These are phyloP conservation scores for Lipomyces yamadae DNA, from an alignment of 805 yeast species.

Conservation along the genomic window DNA sequence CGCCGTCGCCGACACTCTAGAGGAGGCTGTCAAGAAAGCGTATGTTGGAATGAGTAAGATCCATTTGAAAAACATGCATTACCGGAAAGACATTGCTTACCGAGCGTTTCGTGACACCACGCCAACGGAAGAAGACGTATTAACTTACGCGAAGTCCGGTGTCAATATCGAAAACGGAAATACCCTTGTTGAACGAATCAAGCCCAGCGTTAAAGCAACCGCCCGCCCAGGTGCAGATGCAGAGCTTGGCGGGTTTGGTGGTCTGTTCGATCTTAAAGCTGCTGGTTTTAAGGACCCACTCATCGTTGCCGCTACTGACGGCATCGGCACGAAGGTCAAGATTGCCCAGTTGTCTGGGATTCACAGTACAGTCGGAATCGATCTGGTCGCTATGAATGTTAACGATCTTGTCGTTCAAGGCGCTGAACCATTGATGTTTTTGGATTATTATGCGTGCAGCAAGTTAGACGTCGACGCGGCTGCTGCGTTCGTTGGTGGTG, in stretches of 20 bases:
- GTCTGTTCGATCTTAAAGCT: conserved; percentile 84
- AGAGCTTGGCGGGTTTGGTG: conserved; percentile 99
- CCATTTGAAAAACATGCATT: conserved; percentile 73
- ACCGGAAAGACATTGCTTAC: conserved; percentile 93
- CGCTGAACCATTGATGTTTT: conserved; percentile 93
- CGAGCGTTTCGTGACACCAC: conserved; percentile 71
- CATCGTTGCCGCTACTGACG: conserved; percentile 97
- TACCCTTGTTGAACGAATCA: conserved; percentile 84
- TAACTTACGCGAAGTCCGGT: conserved; percentile 95
- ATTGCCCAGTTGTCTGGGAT: conserved; percentile 88
- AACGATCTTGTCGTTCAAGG: conserved; percentile 98
- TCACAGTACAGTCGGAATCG: conserved; percentile 98
- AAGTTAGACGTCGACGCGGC: conserved; percentile 83
- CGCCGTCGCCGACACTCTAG: conserved; percentile 75
- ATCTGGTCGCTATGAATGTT: conserved; percentile 98
- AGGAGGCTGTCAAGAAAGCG: conserved; percentile 83
- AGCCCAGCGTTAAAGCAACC: conserved; percentile 87
- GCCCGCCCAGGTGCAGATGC: conserved; percentile 96
- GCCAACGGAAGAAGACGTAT: conserved; percentile 45
- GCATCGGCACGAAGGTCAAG: conserved; percentile 96
- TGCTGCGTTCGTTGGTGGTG: conserved; percentile 88
- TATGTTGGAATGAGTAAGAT: conserved; percentile 83
- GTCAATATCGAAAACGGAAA: conserved; percentile 98
- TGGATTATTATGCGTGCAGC: conserved; percentile 96
- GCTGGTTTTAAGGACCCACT: conserved; percentile 82